These are phyloP conservation scores for Yamadazyma blattariae DNA, from an alignment of 1,139 yeast species.

Conservation along the genomic window DNA sequence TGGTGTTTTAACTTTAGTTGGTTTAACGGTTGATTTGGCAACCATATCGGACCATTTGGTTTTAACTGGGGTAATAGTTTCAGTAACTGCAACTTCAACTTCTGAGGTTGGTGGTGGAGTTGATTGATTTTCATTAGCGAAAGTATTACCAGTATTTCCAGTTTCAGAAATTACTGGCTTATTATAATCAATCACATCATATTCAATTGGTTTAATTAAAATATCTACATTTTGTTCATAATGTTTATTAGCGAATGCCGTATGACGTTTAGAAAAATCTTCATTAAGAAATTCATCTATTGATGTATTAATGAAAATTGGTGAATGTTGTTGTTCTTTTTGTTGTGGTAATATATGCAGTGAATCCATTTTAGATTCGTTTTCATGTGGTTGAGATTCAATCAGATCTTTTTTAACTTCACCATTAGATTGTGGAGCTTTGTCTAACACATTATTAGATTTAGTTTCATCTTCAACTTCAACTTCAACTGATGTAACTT, in stretches of 20 bases:
- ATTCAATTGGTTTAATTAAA: conserved; percentile 4
- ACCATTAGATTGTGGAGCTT: no score
- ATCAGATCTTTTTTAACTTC: no score
- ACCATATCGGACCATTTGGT: conserved; percentile 10
- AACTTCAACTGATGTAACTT: no score
- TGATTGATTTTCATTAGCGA: no score
- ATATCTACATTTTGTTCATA: conserved; percentile 7
- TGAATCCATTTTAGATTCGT: background rate
- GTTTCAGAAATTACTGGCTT: conserved; percentile 8
- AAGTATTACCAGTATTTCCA: no score
- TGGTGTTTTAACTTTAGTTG: conserved; percentile 4
- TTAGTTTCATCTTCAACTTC: no score
- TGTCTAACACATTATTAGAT: no score
- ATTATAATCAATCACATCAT: conserved; percentile 14
- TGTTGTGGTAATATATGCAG: no score
- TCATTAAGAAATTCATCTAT: conserved; percentile 2
- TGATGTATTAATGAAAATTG: conserved; percentile 16
- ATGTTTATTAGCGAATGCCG: conserved; percentile 10
- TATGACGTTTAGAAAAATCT: conserved; percentile 4
- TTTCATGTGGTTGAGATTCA: background rate
- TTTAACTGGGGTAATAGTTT: conserved; percentile 3
- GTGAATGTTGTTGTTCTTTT: no score
- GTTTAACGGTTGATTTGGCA: conserved; percentile 1
- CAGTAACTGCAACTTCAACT: no score
- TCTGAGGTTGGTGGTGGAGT: background rate